Base-by-base conservation (phyloP, 1,139 yeast species). In the Taphrina deformans region DNA sequence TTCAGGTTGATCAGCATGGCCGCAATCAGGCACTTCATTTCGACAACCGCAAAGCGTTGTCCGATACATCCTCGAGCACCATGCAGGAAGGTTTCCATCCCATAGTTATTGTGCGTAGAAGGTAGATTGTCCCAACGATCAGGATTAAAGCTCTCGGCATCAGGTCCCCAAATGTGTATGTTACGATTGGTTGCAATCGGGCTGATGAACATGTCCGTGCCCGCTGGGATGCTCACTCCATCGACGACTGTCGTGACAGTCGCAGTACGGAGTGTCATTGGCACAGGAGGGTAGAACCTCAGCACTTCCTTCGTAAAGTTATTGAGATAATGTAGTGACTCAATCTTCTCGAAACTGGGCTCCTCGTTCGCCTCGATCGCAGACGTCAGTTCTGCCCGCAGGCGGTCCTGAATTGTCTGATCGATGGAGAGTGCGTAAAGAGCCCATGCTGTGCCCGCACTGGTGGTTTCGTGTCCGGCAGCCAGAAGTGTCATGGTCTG, bases 221-320 rank as follows among this genome's bases (percentile, higher is more conserved):
- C 70, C 21, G 63, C 64, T 12, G 45, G 59, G 45, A 68, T 55
- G 16, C 27, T 9, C 14, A 38, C 27, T 16, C 65, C 69, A 9
- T 55, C 59, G 27, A 68, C 56, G 9, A 33, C 29, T 12, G 58
- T 46, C 62, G 75, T 76, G 27, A 73, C 69, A 7, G 44, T 48
- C 6, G 76, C 75, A 14, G 62, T 66, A 27, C 77, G 72, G 27
- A 67, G 40, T 60, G 75, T 74, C 33, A 70, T 56, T 1, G 77
- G 75, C 23, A 74, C 75, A 3, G 73, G 70, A 0, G 76, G 71
- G 35, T 69, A 64, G 41, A 71, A 45, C 16, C 77, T 69, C 55
- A 74, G 68, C 1, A 71, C 69, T 66, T 74, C 77, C 60, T 72
- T 70, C 29, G 72, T 64, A 53, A 70, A 71, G 23, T 71, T 65